Evolutionary conservation across 2,329 filamentous ascomycete genomes (phyloP).

Genomic region (Aspergillus hortae): DNA sequence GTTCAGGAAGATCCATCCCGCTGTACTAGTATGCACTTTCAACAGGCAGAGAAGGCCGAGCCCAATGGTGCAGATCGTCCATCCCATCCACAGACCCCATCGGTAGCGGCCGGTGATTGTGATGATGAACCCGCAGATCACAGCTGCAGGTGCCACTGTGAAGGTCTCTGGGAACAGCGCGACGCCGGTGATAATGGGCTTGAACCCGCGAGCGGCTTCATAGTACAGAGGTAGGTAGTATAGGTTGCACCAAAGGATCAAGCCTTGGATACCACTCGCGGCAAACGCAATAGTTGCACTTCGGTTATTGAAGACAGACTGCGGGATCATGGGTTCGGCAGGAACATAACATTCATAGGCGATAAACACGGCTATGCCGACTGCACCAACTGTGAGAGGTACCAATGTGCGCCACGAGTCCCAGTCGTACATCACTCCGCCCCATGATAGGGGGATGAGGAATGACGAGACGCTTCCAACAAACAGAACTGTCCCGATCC

Average conservation of each 20-base stretch:
- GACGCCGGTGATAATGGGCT: slow-evolving; percentile 53
- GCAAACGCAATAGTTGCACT: slow-evolving; percentile 31
- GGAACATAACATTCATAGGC: slow-evolving; percentile 12
- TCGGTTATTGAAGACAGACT: slow-evolving; percentile 42
- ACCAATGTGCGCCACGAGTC: slow-evolving; percentile 59
- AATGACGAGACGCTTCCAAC: slow-evolving; percentile 58
- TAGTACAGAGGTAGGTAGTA: slow-evolving; percentile 52
- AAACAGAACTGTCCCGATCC: slow-evolving; percentile 60
- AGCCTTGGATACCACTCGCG: slow-evolving; percentile 36
- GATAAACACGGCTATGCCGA: slow-evolving; percentile 32
- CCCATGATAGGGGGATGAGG: slow-evolving; percentile 62
- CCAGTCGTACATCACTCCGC: slow-evolving; percentile 65
- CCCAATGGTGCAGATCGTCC: slow-evolving; percentile 53
- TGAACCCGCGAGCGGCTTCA: slow-evolving; percentile 48
- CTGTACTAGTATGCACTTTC: slow-evolving; percentile 43
- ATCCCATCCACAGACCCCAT: slow-evolving; percentile 59
- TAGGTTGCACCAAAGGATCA: slow-evolving; percentile 45
- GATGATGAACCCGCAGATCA: slow-evolving; percentile 47
- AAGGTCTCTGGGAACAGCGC: slow-evolving; percentile 58
- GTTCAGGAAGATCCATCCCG: slow-evolving; percentile 58
- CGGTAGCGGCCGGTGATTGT: slow-evolving; percentile 57
- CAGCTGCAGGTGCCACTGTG: slow-evolving; percentile 59
- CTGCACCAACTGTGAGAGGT: slow-evolving; percentile 57
- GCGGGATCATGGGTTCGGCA: slow-evolving; percentile 33
- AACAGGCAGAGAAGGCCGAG: slow-evolving; percentile 44